Evolutionary conservation across 2,329 filamentous ascomycete genomes (phyloP).

Genomic region (Exophiala sideris): DNA sequence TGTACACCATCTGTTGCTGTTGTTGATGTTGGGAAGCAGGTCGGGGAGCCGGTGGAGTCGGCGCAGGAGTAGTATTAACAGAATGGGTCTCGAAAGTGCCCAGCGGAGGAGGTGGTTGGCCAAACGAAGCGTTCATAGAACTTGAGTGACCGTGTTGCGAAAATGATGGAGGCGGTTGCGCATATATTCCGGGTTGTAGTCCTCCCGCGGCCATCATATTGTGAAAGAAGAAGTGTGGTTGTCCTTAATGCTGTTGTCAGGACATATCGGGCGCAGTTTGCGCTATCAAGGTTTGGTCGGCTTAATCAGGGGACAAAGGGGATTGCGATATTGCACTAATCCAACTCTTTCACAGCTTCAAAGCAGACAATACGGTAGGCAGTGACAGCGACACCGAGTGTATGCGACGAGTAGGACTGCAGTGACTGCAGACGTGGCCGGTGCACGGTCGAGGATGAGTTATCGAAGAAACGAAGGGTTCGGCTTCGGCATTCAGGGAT

Average conservation of each 20-base stretch:
- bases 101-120: slow-evolving; percentile 38
- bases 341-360: neutral
- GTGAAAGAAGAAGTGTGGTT: neutral
- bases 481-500: no score
- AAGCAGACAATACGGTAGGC: neutral
- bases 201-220: slow-evolving; percentile 24
- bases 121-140: slow-evolving; percentile 33
- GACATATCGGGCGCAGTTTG: slow-evolving; percentile 19
- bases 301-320: neutral
- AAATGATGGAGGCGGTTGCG: slow-evolving; percentile 28
- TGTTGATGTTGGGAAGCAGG: slow-evolving; percentile 40
- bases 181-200: slow-evolving; percentile 22
- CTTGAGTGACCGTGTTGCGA: slow-evolving; percentile 27
- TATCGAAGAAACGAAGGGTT: no score
- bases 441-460: neutral
- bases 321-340: neutral
- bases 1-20: slow-evolving; percentile 35
- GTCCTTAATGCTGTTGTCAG: slow-evolving; percentile 2
- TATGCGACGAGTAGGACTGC: neutral
- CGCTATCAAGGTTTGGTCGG: slow-evolving; percentile 3
- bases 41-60: slow-evolving; percentile 41
- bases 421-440: neutral
- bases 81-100: slow-evolving; percentile 45
- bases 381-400: neutral
- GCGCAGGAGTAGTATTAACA: slow-evolving; percentile 43